phyloP scores from a whole-genome alignment of 1,284 basidiomycete genomes.

The Rhizoctonia solani region DNA sequence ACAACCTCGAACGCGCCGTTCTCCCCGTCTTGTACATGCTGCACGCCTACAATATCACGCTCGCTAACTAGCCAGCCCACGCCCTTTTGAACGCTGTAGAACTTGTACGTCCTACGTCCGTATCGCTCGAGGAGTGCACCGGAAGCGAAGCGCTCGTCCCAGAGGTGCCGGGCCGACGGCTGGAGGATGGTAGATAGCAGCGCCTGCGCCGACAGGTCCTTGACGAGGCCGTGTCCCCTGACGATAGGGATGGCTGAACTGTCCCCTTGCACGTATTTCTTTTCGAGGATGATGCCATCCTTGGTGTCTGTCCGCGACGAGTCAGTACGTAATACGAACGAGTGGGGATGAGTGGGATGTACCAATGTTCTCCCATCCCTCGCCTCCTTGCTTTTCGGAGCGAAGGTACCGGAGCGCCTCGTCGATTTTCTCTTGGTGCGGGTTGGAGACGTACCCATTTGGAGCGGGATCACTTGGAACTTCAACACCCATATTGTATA shows the following conservation, averaged over 20 bases:
- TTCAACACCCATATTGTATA: constrained; percentile 17
- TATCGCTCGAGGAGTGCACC: constrained; percentile 37
- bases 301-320: constrained; percentile 37
- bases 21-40: too few species aligned
- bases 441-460: constrained; percentile 33
- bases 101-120: constrained; percentile 22
- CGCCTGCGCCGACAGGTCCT: constrained; percentile 26
- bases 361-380: constrained; percentile 40
- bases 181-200: constrained; percentile 35
- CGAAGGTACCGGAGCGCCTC: constrained; percentile 34
- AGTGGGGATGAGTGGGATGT: too few species aligned
- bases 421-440: constrained; percentile 33
- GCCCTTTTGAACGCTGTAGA: constrained; percentile 39
- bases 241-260: constrained; percentile 38
- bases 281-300: constrained; percentile 38
- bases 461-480: constrained; percentile 31
- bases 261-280: constrained; percentile 36
- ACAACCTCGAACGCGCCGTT: constrained; percentile 36
- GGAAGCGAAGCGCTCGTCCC: constrained; percentile 35
- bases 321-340: too few species aligned
- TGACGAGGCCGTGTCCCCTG: constrained; percentile 35
- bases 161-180: constrained; percentile 33
- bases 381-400: constrained; percentile 34
- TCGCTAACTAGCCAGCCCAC: constrained; percentile 36
- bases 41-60: constrained; percentile 39